Percentiles rank a stretch among this genome's conserved stretches.
Conservation (phyloP, 192 early-diverging fungal genomes). For the Coemansia sp. region DNA sequence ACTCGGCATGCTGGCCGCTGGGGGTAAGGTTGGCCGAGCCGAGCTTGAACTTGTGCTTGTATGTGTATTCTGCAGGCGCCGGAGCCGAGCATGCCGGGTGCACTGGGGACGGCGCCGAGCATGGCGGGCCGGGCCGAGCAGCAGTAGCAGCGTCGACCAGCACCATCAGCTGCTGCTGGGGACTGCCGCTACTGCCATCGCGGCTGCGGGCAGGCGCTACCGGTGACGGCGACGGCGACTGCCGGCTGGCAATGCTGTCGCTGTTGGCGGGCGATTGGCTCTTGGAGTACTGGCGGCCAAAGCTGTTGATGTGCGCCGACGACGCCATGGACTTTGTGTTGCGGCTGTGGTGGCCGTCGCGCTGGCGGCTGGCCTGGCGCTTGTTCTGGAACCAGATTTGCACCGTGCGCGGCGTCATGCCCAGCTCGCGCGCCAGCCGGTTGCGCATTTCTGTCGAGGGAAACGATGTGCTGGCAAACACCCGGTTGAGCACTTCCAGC, state of each 20-base stretch:
- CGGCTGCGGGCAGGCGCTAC: not conserved
- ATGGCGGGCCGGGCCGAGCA: conserved; percentile 6
- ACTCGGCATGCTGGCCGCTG: conserved; percentile 12
- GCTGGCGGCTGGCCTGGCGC: conserved; percentile 71
- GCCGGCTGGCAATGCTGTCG: conserved; percentile 7
- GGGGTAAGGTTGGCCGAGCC: not conserved
- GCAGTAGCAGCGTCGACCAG: conserved; percentile 39
- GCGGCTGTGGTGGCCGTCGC: conserved; percentile 53
- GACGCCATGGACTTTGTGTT: conserved; percentile 45
- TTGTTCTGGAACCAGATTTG: conserved; percentile 99
- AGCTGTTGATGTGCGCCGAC: conserved; percentile 14
- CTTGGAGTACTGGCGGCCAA: conserved; percentile 19
- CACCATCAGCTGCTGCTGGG: conserved; percentile 29
- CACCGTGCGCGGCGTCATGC: conserved; percentile 87
- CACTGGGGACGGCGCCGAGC: conserved; percentile 1
- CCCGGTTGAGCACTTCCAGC: conserved; percentile 69
- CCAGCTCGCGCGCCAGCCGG: conserved; percentile 71
- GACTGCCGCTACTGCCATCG: conserved; percentile 7
- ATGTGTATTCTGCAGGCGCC: not conserved
- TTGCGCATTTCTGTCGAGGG: conserved; percentile 80
- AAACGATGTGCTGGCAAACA: conserved; percentile 76
- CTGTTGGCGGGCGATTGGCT: conserved; percentile 21
- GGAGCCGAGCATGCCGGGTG: not conserved
- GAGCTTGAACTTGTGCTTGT: conserved; percentile 10
- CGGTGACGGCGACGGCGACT: conserved; percentile 4